A percentile compares a stretch with the other conserved stretches of the same genome.
Evolutionary conservation across 352 stramenopile species (phyloP).

Genomic region (Pythium periplocum): DNA sequence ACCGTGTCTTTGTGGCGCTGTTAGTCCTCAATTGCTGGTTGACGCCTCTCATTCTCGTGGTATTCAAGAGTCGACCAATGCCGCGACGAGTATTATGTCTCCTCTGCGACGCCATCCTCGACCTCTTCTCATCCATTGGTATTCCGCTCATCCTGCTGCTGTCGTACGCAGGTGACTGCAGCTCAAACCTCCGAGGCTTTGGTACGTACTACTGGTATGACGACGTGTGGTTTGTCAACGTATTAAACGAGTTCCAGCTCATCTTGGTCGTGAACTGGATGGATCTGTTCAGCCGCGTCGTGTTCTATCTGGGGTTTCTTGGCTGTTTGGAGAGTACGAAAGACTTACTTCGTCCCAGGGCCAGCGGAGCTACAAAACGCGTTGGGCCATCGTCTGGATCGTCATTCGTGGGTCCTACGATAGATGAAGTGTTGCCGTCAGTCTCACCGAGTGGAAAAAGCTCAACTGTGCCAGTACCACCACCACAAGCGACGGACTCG

Average conservation of each 20-base stretch:
- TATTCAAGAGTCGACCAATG: not conserved
- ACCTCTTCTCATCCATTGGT: slow-evolving; percentile 15
- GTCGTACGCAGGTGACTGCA: slow-evolving; percentile 6
- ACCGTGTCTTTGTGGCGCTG: slow-evolving; percentile 3
- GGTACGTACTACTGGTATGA: slow-evolving; percentile 13
- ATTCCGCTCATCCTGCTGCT: slow-evolving; percentile 12
- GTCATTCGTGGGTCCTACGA: no score
- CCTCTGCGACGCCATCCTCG: slow-evolving; percentile 14
- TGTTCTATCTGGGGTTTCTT: slow-evolving; percentile 35
- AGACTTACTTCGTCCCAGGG: slow-evolving; percentile 5
- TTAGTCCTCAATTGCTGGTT: slow-evolving; percentile 18
- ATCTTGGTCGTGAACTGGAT: slow-evolving; percentile 29
- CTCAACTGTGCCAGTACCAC: no score
- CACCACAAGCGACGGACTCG: no score
- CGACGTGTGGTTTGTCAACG: slow-evolving; percentile 24
- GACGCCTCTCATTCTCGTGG: slow-evolving; percentile 2
- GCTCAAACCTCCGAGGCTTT: slow-evolving; percentile 4
- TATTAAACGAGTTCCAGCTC: slow-evolving; percentile 19
- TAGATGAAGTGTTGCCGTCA: no score
- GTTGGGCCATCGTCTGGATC: no score
- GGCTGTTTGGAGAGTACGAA: slow-evolving; percentile 28
- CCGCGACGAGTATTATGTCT: slow-evolving; percentile 13
- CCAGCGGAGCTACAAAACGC: not conserved
- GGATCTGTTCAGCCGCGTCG: slow-evolving; percentile 23
- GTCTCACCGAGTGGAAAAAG: no score